These are phyloP conservation scores for Beauveria sp. DNA, from an alignment of 2,329 filamentous ascomycete species.

Conservation along the genomic window DNA sequence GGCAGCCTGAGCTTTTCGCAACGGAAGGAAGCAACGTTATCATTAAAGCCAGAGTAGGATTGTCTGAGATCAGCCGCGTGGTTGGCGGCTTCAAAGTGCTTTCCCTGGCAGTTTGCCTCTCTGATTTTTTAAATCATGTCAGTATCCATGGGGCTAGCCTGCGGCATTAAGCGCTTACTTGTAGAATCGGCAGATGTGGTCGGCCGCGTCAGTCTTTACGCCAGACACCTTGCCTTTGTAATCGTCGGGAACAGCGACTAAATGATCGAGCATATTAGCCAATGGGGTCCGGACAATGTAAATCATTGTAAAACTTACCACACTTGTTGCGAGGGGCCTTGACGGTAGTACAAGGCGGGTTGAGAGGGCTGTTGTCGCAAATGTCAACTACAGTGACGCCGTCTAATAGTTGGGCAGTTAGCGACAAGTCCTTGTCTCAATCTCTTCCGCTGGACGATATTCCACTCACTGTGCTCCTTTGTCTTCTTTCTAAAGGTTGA, in stretches of 20 bases:
- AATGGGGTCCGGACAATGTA: background rate
- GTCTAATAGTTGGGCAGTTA: too few species aligned
- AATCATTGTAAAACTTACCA: background rate
- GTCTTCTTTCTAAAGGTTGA: background rate
- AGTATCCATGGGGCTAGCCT: background rate
- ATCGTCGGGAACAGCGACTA: background rate
- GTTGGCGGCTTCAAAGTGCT: background rate
- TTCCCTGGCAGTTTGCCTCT: background rate
- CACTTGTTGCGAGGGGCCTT: background rate
- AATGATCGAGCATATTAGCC: background rate
- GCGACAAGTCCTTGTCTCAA: background rate
- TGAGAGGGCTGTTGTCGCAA: background rate
- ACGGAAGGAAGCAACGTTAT: background rate
- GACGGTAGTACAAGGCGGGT: background rate
- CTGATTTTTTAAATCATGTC: background rate
- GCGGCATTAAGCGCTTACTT: background rate
- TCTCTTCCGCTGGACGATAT: fast-evolving
- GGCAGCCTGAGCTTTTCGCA: background rate
- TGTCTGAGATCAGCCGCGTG: background rate
- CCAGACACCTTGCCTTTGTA: background rate
- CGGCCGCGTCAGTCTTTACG: background rate
- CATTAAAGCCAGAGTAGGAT: background rate
- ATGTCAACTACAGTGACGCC: background rate
- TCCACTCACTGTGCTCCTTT: background rate
- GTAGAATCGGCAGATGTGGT: background rate